Conservation (phyloP, 1,284 basidiomycete genomes). For the Vanrija humicola region DNA sequence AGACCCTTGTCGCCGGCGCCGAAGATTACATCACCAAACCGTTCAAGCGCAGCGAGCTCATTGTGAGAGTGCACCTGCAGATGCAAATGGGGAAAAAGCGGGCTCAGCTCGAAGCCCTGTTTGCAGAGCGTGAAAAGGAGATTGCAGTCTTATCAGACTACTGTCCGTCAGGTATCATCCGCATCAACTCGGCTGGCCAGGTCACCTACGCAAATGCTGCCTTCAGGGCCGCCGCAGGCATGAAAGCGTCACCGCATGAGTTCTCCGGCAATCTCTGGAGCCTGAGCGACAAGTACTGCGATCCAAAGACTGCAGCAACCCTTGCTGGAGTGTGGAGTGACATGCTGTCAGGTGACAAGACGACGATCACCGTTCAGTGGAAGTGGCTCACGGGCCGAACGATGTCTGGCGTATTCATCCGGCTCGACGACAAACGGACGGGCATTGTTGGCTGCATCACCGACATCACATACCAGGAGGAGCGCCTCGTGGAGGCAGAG, state of each 20-base stretch:
- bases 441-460: constrained; percentile 40
- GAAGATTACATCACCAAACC: constrained; percentile 48
- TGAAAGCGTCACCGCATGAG: constrained; percentile 15
- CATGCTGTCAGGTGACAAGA: constrained; percentile 14
- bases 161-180: constrained; percentile 39
- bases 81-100: constrained; percentile 46
- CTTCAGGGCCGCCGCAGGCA: constrained; percentile 19
- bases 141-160: constrained; percentile 43
- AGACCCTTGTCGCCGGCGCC: constrained; percentile 47
- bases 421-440: constrained; percentile 29
- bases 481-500: constrained; percentile 37
- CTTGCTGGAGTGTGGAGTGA: constrained; percentile 1
- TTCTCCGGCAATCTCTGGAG: constrained; percentile 2
- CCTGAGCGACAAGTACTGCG: constrained; percentile 20
- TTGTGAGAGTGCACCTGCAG: constrained; percentile 47
- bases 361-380: constrained; percentile 27
- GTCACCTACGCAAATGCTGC: constrained; percentile 36
- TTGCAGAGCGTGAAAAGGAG: constrained; percentile 36
- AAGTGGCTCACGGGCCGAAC: constrained; percentile 34
- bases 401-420: constrained; percentile 35
- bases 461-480: constrained; percentile 41
- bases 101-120: constrained; percentile 34
- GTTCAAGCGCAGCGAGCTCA: constrained; percentile 48
- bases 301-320: constrained; percentile 13
- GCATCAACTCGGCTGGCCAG: constrained; percentile 22